These are phyloP conservation scores for Chaetomium fimeti DNA, from an alignment of 495 filamentous ascomycete genomes.

Conservation along the genomic window DNA sequence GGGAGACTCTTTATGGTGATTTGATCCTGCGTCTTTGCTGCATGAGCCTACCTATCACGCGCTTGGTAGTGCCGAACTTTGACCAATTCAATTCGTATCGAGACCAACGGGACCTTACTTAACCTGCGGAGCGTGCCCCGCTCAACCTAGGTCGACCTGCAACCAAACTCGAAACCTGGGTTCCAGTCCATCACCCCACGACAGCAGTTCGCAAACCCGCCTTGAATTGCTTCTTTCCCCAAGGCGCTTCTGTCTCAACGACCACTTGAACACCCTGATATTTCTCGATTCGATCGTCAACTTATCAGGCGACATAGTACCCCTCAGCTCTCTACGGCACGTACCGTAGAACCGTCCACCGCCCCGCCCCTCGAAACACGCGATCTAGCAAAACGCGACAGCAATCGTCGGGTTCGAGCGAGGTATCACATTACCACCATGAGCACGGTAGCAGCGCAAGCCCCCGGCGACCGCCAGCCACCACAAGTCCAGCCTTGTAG, in stretches of 20 bases:
- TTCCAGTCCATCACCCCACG: no score
- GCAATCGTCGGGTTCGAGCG: slow-evolving; percentile 5
- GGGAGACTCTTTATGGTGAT: neutral
- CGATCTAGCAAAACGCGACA: neutral
- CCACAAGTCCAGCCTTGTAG: slow-evolving; percentile 59
- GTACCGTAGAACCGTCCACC: neutral
- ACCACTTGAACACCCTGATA: neutral
- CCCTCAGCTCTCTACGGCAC: neutral
- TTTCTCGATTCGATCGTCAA: neutral
- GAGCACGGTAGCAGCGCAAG: slow-evolving; percentile 31
- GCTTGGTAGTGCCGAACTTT: neutral
- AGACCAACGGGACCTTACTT: neutral
- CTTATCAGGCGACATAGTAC: neutral
- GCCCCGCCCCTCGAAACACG: neutral
- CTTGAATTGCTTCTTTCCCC: neutral
- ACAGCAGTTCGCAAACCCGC: no score
- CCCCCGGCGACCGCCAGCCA: slow-evolving; percentile 33
- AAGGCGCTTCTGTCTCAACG: neutral
- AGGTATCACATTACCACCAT: slow-evolving; percentile 23
- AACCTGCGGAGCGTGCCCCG: neutral
- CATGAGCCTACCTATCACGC: neutral
- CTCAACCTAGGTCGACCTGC: neutral
- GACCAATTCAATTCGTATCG: neutral
- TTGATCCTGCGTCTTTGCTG: neutral
- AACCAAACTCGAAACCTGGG: neutral